Percentiles rank a stretch among this genome's conserved stretches.
phyloP scores from a whole-genome alignment of 345 rosid genomes.

The Angophora floribunda region DNA sequence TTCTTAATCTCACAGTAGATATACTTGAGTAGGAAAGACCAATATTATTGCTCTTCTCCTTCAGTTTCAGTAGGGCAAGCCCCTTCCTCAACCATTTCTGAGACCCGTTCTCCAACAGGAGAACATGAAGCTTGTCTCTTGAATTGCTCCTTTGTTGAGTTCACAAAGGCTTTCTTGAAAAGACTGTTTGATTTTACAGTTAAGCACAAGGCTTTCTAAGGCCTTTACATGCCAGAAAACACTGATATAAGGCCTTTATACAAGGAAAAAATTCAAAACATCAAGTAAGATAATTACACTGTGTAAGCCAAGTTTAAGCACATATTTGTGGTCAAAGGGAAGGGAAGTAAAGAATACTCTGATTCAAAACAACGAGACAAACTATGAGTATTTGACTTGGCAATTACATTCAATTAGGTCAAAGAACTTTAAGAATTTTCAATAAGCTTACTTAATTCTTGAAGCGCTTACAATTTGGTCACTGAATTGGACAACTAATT shows the following conservation, averaged over 20 bases:
- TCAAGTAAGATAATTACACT: background rate
- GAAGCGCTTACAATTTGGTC: background rate
- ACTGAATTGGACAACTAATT: background rate
- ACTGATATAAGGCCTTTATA: background rate
- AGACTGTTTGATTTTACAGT: background rate
- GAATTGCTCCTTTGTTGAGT: too few species aligned
- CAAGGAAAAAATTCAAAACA: background rate
- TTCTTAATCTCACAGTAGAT: background rate
- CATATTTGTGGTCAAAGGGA: background rate
- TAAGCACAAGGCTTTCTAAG: background rate
- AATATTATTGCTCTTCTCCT: background rate
- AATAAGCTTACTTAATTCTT: background rate
- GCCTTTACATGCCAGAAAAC: background rate
- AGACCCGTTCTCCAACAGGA: too few species aligned
- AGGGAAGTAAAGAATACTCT: background rate
- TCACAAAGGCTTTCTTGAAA: too few species aligned
- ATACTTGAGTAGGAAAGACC: background rate
- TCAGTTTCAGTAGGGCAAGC: too few species aligned
- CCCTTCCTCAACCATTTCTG: too few species aligned
- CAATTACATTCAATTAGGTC: background rate
- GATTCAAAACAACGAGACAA: background rate
- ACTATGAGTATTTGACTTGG: background rate
- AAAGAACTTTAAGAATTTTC: background rate
- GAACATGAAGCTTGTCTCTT: too few species aligned
- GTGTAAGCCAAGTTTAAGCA: background rate